Base-by-base conservation (phyloP, 2,329 filamentous ascomycete species). In the Pezicula radicicola region DNA sequence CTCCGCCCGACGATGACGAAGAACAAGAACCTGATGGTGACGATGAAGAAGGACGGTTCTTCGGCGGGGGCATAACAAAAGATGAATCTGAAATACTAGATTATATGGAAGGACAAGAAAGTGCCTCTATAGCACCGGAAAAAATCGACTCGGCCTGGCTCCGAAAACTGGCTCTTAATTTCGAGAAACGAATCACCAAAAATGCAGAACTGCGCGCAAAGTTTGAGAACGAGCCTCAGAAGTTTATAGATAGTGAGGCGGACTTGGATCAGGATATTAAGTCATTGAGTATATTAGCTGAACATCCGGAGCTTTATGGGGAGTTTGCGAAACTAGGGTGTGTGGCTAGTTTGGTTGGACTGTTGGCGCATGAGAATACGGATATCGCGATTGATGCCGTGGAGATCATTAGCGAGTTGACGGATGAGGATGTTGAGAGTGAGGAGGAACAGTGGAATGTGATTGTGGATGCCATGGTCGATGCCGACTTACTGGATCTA, bases 1-100 rank as follows among this genome's bases (percentile, higher is more conserved):
- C 80, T 35, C 79, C 82, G 13, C 75, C 76, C 6, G 69, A 70
- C 39, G 81, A 82, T 56, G 75, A 80, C 25, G 78, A 81, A 45
- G 78, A 81, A 45, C 79, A 80, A 47, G 72, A 69, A 30, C 79
- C 80, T 10, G 75, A 77, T 40, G 71, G 64, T 8, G 89, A 93
- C 60, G 92, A 96, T 62, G 91, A 96, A 49, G 94, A 96, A 58
- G 94, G 93, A 1, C 86, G 94, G 10, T 99, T 99, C 75, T 99
- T 97, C 63, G 94, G 93, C 41, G 89, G 91, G 49, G 94, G 94
- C 33, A 87, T 99, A 62, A 90, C 87, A 25, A 80, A 85, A 52
- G 80, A 90, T 59, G 91, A 95, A 59, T 86, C 85, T 2, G 83
- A 91, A 61, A 89, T 94, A 18, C 79, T 99, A 64, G 89, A 97